Evolutionary conservation across 495 filamentous ascomycete genomes (phyloP), one percentile per base, ranked within the genome.

Genomic region (Xylaria telfairii): DNA sequence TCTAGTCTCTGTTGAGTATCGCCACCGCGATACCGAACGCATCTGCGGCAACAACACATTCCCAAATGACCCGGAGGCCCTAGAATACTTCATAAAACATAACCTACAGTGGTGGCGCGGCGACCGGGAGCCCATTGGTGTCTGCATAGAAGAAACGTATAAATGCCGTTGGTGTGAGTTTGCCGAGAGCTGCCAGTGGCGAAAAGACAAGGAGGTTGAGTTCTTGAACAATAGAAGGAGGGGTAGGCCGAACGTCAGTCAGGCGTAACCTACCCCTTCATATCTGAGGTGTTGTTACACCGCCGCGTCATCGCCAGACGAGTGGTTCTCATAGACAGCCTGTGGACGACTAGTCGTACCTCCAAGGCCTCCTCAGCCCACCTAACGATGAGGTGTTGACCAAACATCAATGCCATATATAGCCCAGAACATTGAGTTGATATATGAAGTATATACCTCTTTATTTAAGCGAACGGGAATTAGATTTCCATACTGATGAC

Each of bases 61-160:
- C 77, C 82, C 87, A 3, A 92, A 93, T 70, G 90, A 95, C 71
- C 86, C 86, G 3, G 77, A 83, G 2, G 81, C 77, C 21, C 79
- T 98, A 64, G 84, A 89, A 37, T 74, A 75, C 1, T 96, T 97
- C 76, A 72, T 97, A 2, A 75, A 79, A 4, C 83, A 90, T 28
- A 90, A 91, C 76, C 87, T 98, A 86, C 77, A 83, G 32, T 98
- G 93, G 94, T 98, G 96, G 96, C 88, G 86, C 51, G 96, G 96
- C 4, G 85, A 93, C 76, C 80, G 95, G 21, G 82, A 85, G 67
- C 88, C 94, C 0, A 82, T 86, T n/a, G 96, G 96, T 12, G 96
- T 98, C 9, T 81, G 86, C n/a, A 85, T 96, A 15, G 90, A 94
- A 79, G 96, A 98, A 70, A 92, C 93, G 0, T 97, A 90, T 85